Base-by-base conservation (phyloP, 1,284 basidiomycete species). In the Moesziomyces sp. region DNA sequence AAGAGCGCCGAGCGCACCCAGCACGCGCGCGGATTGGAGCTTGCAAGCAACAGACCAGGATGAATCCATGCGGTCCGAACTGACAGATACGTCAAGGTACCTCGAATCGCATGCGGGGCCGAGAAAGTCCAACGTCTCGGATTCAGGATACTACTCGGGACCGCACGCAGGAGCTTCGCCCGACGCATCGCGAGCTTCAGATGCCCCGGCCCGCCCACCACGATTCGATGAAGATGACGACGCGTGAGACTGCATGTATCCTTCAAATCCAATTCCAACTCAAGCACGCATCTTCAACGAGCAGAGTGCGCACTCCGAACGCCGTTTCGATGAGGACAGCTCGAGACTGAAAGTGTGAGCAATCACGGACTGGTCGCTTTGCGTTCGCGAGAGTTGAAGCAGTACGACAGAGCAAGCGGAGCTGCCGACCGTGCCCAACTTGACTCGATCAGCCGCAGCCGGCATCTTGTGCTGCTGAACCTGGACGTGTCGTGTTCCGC, bases 191-290 rank as follows among this genome's bases (percentile, higher is more conserved):
- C 24, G 46, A 44, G 26, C 56, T 35, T 10, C 42, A n/a, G 40
- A 52, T 16, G 35, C 49, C 16, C 57, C 56, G 24, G 49, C 50
- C 34, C 52, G 69, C 18, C 69, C 63, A 11, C 69, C 69, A 2
- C 52, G 70, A 14, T 73, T 73, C 28, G 55, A 54, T 6, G 63
- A 67, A 21, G 64, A 73, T 26, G 68, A 59, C 34, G 49, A 62
- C 38, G 52, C 38, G 14, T 42, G 1, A 13, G 43, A 46, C n/a
- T 16, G 23, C 46, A 40, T 40, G 14, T 40, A 13, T 14, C 13
- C 16, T 16, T 5, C 30, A 30, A 30, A 11, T 21, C 21, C 21
- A 21, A 21, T 21, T 21, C 21, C 21, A 21, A 21, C 21, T 21
- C 21, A 21, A 21, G 21, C 21, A 21, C 21, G 21, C 21, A 21